Evolutionary conservation across 176 grass and related monocot genomes (phyloP).

Genomic region (Musa beccarii): DNA sequence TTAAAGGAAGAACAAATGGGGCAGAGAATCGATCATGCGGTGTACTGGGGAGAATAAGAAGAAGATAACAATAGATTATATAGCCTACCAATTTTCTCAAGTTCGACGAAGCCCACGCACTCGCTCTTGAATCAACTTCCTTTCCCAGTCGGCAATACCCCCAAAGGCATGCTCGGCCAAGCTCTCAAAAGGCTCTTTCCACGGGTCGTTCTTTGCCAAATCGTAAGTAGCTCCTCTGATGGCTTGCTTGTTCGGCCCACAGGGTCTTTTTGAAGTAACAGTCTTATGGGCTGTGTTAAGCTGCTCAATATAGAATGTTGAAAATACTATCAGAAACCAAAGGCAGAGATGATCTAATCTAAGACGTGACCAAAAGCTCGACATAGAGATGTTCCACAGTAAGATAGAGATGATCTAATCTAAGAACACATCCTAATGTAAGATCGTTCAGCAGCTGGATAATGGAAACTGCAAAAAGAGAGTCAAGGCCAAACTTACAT

Average conservation of each 20-base stretch:
- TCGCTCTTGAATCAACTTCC: conserved; percentile 50
- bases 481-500: conserved; percentile 34
- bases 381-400: not conserved
- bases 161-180: conserved; percentile 65
- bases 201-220: conserved; percentile 69
- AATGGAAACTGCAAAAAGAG: not conserved
- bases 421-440: not conserved
- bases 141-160: conserved; percentile 51
- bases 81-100: conserved; percentile 1
- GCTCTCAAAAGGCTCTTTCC: conserved; percentile 71
- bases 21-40: too few relatives aligned
- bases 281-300: conserved; percentile 55
- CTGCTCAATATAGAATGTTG: conserved; percentile 26
- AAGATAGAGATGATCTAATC: not conserved
- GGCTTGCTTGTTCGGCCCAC: conserved; percentile 65
- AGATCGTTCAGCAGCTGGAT: conserved; percentile 3
- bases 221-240: conserved; percentile 63
- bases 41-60: not conserved
- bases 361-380: too few relatives aligned
- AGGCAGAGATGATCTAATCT: too few relatives aligned
- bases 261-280: conserved; percentile 58
- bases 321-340: not conserved
- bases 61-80: not conserved
- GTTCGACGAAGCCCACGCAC: conserved; percentile 37
- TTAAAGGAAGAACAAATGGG: too few relatives aligned